Base-by-base conservation (phyloP, 192 early-diverging fungal genomes). In the Podila epigama region DNA sequence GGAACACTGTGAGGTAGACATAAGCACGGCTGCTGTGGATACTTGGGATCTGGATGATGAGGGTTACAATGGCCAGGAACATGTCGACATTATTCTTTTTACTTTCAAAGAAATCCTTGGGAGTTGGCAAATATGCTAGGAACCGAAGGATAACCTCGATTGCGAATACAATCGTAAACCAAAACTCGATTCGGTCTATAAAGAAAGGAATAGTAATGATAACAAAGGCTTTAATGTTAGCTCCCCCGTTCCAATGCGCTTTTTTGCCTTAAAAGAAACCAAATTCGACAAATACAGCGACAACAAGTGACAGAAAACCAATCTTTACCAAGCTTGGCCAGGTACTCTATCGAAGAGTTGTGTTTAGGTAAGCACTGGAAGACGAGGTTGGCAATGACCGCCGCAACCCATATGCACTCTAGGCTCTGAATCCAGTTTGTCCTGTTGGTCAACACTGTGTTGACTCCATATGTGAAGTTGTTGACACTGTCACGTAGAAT, bases 1-100 rank as follows among this genome's bases (percentile, higher is more conserved):
- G 87, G 58, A 89, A 89, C 4, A 79, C 79, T 18, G 84, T 83
- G 18, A 89, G 60, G 56, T 83, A 89, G 42, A 83, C 60, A 70
- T 84, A 89, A 7, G 60, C 70, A 16, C 41, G 20, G 4, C 59
- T 77, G 11, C 69, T 65, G 11, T 70, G 81, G 58, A 89, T 85
- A 15, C 55, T 13, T 22, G 87, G 85, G 34, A 87, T 80, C 66
- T 83, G 82, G 29, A 89, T 89, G 3, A 87, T 57, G 34, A 84
- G 72, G 0, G 85, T 87, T 5, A 81, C 33, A 22, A 83, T 34
- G 12, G 78, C 84, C 48, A 89, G 41, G 28, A 81, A 57, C n/a
- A 87, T 41, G 57, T 89, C 87, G 0, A 81, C 78, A 10, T 32
- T 22, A 41, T 89, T 89, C 48, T 80, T 80, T 27, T 57, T 77